phyloP scores from a whole-genome alignment of 768 basidiomycete species.

The Pleurotus cornucopiae region DNA sequence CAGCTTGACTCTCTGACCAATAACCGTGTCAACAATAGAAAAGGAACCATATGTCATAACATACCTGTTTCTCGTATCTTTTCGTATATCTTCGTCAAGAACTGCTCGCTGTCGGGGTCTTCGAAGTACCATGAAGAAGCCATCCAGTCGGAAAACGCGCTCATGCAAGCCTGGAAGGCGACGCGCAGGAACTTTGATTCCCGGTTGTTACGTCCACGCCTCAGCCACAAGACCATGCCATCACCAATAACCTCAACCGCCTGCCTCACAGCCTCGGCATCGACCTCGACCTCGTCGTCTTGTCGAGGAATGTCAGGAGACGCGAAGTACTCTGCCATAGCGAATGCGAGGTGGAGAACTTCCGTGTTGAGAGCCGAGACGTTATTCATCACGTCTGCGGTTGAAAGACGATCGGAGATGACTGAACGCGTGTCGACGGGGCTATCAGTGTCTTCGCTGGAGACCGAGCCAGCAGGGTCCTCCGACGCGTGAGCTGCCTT shows the following conservation, averaged over 20 bases:
- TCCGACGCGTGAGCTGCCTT: not conserved
- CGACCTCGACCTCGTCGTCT: conserved; percentile 13
- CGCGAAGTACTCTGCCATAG: conserved; percentile 40
- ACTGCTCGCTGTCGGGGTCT: conserved; percentile 40
- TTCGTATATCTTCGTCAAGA: conserved; percentile 38
- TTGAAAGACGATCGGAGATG: not conserved
- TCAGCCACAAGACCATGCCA: conserved; percentile 35
- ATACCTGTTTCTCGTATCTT: conserved; percentile 40
- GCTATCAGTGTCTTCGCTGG: not conserved
- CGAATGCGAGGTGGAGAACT: conserved; percentile 46
- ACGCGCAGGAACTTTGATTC: conserved; percentile 39
- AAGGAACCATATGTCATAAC: not conserved
- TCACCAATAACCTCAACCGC: conserved; percentile 24
- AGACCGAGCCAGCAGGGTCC: not conserved
- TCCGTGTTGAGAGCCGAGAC: conserved; percentile 46
- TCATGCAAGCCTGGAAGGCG: conserved; percentile 40
- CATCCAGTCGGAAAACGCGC: conserved; percentile 46
- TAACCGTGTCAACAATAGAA: not conserved
- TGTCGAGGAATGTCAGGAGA: conserved; percentile 13
- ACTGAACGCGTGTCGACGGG: not conserved
- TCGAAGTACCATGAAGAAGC: conserved; percentile 49
- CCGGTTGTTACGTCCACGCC: conserved; percentile 30
- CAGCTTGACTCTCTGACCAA: conserved; percentile 41
- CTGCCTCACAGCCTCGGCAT: conserved; percentile 22
- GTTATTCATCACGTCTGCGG: conserved; percentile 40